Percentiles rank a stretch among this genome's conserved stretches.
Evolutionary conservation across 176 grass and related monocot species (phyloP).

Genomic region (Puya raimondii): DNA sequence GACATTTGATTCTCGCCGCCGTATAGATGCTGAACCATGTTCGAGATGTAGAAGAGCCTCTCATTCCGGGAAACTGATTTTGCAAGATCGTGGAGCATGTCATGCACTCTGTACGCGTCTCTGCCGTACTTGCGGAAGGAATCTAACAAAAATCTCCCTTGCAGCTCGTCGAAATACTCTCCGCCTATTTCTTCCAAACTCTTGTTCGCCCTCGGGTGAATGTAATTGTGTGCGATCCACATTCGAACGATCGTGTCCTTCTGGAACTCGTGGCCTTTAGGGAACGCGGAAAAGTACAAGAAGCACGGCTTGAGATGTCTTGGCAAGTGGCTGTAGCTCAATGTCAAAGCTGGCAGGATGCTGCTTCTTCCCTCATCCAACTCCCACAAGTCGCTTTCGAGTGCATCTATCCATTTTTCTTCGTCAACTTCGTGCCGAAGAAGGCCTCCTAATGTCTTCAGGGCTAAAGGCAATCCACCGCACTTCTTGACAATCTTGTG

Average conservation of each 20-base stretch:
- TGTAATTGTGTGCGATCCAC: not conserved
- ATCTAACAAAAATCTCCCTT: not conserved
- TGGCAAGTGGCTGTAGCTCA: slow-evolving; percentile 1
- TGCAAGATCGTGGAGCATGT: slow-evolving; percentile 1
- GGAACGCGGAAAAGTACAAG: not conserved
- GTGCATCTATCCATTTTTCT: not conserved
- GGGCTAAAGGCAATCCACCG: not conserved
- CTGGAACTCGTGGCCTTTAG: not conserved
- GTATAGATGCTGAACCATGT: too few relatives aligned
- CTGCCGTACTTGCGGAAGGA: not conserved
- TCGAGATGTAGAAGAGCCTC: too few relatives aligned
- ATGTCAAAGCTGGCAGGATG: not conserved
- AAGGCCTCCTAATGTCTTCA: slow-evolving; percentile 2
- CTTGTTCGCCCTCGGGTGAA: not conserved
- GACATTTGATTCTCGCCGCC: too few relatives aligned
- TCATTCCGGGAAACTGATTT: not conserved
- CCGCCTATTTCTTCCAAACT: not conserved
- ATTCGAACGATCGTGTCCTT: not conserved
- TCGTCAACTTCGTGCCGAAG: not conserved
- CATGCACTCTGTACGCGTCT: not conserved
- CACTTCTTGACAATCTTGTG: slow-evolving; percentile 1
- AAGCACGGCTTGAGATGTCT: slow-evolving; percentile 2
- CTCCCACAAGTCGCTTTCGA: not conserved
- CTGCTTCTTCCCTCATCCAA: not conserved
- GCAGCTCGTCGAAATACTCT: not conserved